Evolutionary conservation across 768 basidiomycete genomes (phyloP), one percentile per base, ranked within the genome.

Genomic region (Hericium alpestre): DNA sequence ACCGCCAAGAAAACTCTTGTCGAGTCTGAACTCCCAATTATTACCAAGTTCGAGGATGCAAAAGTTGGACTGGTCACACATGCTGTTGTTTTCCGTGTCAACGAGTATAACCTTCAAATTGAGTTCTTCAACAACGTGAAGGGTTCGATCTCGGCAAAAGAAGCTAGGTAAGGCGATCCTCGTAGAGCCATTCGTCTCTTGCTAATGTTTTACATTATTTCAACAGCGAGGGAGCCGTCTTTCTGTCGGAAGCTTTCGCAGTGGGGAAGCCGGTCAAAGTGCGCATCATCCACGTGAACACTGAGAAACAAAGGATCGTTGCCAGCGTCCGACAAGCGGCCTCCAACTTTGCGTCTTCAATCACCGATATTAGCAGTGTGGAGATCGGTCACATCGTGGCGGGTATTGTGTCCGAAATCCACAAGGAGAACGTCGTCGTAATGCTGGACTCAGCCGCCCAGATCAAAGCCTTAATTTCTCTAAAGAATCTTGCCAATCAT

Each of bases 1-100:
- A 98, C 96, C 0, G 83, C 94, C 18, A 98, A 97, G 74, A 94
- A 90, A 73, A 83, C 87, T 1, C 75, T 99, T 13, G 67, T 98
- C 32, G 87, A 92, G 25, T 91, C 94, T 1, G 76, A 79, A 1
- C 71, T 92, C 2, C 88, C 89, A 2, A 74, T 90, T 50, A 65
- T 95, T 39, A 69, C 85, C 1, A 76, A 70, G 15, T 66, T 85
- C 55, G 84, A 84, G 38, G 86, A 91, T 56, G 83, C 81, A 38
- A 75, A 80, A 64, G 73, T 80, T 6, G 93, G 93, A 4, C 66
- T 79, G 39, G 73, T 95, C 23, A 79, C 87, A 0, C 82, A 93
- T 66, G 94, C 84, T 2, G 88, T 91, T 2, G 77, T 99, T 50
- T 87, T 84, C 74, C 90, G 85, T 67, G 75, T 90, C n/a, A 73